Evolutionary conservation across 768 basidiomycete species (phyloP).

Genomic region (Xerocomus potaroensis): DNA sequence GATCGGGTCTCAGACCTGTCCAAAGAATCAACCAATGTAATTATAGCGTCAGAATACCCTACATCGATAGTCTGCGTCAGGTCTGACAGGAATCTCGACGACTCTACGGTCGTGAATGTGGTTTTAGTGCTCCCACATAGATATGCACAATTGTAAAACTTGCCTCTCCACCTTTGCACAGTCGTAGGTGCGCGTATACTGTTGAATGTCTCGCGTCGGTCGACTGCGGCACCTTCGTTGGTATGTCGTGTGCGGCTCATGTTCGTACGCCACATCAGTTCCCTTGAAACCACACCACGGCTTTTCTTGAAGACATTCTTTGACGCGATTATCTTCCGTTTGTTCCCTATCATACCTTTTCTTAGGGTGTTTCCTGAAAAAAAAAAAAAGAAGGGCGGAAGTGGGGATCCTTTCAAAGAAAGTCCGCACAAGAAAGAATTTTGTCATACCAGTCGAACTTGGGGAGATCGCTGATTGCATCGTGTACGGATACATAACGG

Average conservation of each 20-base stretch:
- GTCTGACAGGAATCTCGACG: conserved; percentile 50
- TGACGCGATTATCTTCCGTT: conserved; percentile 22
- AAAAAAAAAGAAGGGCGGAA: too few species aligned
- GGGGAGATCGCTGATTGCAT: conserved; percentile 71
- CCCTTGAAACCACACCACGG: conserved; percentile 32
- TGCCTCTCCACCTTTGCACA: conserved; percentile 56
- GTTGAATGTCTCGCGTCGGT: conserved; percentile 55
- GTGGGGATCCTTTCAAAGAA: background rate
- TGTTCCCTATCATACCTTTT: conserved; percentile 5
- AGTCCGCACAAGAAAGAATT: background rate
- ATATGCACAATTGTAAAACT: conserved; percentile 8
- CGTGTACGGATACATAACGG: conserved; percentile 55
- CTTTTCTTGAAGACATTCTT: conserved; percentile 36
- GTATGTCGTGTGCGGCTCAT: conserved; percentile 34
- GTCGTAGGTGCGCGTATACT: conserved; percentile 55
- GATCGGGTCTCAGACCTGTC: conserved; percentile 33
- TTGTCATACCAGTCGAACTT: conserved; percentile 71
- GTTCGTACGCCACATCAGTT: conserved; percentile 29
- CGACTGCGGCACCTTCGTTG: conserved; percentile 46
- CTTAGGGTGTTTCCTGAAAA: conserved; percentile 24
- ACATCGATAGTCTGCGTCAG: conserved; percentile 67
- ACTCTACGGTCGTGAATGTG: conserved; percentile 38
- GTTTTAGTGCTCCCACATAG: background rate
- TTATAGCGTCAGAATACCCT: conserved; percentile 9
- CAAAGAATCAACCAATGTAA: background rate